A percentile compares a stretch with the other conserved stretches of the same genome.
These are phyloP conservation scores for Verticillium albo-atrum DNA, from an alignment of 2,329 filamentous ascomycete genomes.

Conservation along the genomic window DNA sequence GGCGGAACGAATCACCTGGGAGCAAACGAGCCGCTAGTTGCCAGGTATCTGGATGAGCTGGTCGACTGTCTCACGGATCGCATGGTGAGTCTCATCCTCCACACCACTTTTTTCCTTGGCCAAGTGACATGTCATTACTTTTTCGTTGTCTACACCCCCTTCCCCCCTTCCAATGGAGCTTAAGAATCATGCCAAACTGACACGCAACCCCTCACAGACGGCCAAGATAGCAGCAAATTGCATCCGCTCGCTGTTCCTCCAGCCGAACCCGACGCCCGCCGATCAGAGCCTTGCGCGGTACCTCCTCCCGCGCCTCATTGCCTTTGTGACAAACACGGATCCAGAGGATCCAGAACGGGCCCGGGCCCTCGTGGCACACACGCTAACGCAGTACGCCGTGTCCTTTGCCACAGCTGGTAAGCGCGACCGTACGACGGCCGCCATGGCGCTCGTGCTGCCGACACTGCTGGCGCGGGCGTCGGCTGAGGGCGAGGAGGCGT, in stretches of 20 bases:
- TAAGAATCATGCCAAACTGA: slow-evolving; percentile 2
- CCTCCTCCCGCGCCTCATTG: slow-evolving; percentile 69
- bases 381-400: slow-evolving; percentile 62
- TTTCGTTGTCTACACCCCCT: neutral
- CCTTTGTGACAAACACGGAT: slow-evolving; percentile 66
- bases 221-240: slow-evolving; percentile 89
- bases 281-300: slow-evolving; percentile 71
- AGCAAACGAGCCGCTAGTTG: slow-evolving; percentile 69
- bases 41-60: slow-evolving; percentile 72
- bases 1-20: slow-evolving; percentile 70
- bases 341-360: slow-evolving; percentile 76
- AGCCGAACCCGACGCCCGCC: slow-evolving; percentile 56
- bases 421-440: slow-evolving; percentile 45
- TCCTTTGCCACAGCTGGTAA: neutral
- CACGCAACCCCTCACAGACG: slow-evolving; percentile 43
- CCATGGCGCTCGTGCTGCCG: slow-evolving; percentile 73
- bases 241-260: slow-evolving; percentile 75
- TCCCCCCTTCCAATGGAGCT: neutral
- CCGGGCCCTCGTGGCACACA: slow-evolving; percentile 65
- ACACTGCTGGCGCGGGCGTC: slow-evolving; percentile 69
- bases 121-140: neutral
- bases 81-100: slow-evolving; percentile 54
- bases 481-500: slow-evolving; percentile 54
- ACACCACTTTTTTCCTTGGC: neutral
- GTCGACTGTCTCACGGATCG: slow-evolving; percentile 78